phyloP scores from a whole-genome alignment of 2,329 filamentous ascomycete species.

The Microdochium bolleyi region DNA sequence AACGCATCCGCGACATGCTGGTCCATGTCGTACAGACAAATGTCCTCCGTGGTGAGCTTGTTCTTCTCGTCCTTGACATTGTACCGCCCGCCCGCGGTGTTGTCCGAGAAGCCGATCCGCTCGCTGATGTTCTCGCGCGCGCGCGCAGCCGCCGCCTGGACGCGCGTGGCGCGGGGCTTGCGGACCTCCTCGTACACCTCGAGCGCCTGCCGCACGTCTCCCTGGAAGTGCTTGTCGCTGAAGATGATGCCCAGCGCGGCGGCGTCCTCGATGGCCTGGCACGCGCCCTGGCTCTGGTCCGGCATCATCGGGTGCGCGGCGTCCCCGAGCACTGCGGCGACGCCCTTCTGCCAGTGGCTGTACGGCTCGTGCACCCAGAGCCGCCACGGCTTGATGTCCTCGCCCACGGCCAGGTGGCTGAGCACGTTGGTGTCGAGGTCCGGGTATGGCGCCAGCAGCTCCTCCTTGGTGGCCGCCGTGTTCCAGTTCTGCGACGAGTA shows the following conservation, averaged over 20 bases:
- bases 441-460: conserved; percentile 53
- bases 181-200: conserved; percentile 43
- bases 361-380: conserved; percentile 46
- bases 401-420: conserved; percentile 48
- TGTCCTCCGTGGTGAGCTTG: background rate
- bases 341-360: conserved; percentile 1
- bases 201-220: conserved; percentile 38
- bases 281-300: conserved; percentile 61
- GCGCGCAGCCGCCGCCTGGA: conserved; percentile 49
- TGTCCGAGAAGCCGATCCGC: conserved; percentile 36
- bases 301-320: conserved; percentile 64
- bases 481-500: conserved; percentile 52
- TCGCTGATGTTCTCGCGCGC: conserved; percentile 56
- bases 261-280: conserved; percentile 61
- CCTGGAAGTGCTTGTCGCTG: conserved; percentile 23
- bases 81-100: background rate
- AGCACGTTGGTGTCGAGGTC: conserved; percentile 50
- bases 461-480: conserved; percentile 41
- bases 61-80: background rate
- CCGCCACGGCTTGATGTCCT: conserved; percentile 57
- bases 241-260: conserved; percentile 57
- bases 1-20: background rate
- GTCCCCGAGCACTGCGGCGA: conserved; percentile 51
- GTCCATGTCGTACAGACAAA: background rate
- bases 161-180: conserved; percentile 44